Conservation (phyloP, 163 green algal species). For the Chlamydomonas reinhardtii region DNA sequence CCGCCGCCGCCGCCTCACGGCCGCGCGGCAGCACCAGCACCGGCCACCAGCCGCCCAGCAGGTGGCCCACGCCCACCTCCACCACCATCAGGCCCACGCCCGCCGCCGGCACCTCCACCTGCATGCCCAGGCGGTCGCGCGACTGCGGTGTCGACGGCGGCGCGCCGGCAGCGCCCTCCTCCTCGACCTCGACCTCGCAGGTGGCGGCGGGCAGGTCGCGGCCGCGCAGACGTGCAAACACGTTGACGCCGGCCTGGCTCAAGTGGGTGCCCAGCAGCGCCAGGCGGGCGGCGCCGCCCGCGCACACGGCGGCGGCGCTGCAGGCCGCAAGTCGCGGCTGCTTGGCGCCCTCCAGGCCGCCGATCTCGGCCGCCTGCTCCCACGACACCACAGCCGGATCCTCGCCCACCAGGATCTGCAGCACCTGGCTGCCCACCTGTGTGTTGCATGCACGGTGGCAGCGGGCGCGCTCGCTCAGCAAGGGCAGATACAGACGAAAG, state of each 20-base stretch:
- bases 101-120: background rate
- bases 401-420: slow-evolving; percentile 32
- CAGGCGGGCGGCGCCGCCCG: background rate
- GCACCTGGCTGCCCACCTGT: slow-evolving; percentile 34
- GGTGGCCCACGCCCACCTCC: slow-evolving; percentile 38
- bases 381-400: slow-evolving; percentile 29
- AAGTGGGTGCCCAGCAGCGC: background rate
- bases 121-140: background rate
- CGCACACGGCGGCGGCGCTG: slow-evolving; percentile 25
- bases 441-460: too few relatives aligned
- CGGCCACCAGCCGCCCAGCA: slow-evolving; percentile 47
- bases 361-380: slow-evolving; percentile 38
- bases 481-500: background rate
- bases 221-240: slow-evolving; percentile 18
- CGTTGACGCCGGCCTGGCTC: background rate
- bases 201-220: slow-evolving; percentile 17
- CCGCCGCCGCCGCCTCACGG: background rate
- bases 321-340: background rate
- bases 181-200: background rate
- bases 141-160: too few relatives aligned
- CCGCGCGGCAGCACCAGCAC: slow-evolving; percentile 32
- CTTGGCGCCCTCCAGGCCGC: slow-evolving; percentile 29
- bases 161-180: too few relatives aligned
- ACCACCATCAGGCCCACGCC: slow-evolving; percentile 22
- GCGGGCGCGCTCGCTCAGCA: too few relatives aligned